Base-by-base conservation (phyloP, 2,329 filamentous ascomycete species). In the Trichoderma hamatum region DNA sequence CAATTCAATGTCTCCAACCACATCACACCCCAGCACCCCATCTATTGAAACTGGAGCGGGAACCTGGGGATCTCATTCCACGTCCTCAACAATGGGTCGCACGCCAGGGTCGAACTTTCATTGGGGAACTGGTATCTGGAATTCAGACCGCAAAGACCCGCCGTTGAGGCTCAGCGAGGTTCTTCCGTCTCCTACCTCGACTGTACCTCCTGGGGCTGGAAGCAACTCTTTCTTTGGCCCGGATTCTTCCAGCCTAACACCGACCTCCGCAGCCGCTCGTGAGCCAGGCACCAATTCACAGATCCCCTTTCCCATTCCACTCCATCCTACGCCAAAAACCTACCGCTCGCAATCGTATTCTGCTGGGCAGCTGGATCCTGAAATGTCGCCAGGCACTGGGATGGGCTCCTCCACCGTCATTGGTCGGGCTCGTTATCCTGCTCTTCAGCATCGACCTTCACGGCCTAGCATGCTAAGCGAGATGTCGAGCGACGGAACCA, bases 271-370 rank as follows among this genome's bases (percentile, higher is more conserved):
- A 58, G 82, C 79, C 68, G 84, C 82, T 58, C 84, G 84, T 76
- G 86, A 86, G 73, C 85, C 78, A 73, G 85, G 79, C 39, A 82
- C 83, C 52, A 90, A 86, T 71, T 80, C 84, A 73, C 89, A 95
- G 71, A 92, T 97, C 66, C 92, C 93, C 1, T 97, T 97, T 75
- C 87, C 92, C 7, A 96, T 97, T 73, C 94, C 94, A 4, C 84
- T 97, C 24, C 92, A 97, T 72, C 94, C 95, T 0, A 96, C 93
- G 0, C 92, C 92, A 1, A 98, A 98, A 80, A 94, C 93, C 1
- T 96, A 97, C 75, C 90, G 96, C 54, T 99, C 96, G 6, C 93
- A 97, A 79, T 98, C 96, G 5, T 98, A 98, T 79, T 98, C 95
- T 0, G 95, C 97, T 59, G 94, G 94, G 5, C 94, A 97, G 77